Base-by-base conservation (phyloP, 257 asterid species). In the Fraxinus quadrangulata region DNA sequence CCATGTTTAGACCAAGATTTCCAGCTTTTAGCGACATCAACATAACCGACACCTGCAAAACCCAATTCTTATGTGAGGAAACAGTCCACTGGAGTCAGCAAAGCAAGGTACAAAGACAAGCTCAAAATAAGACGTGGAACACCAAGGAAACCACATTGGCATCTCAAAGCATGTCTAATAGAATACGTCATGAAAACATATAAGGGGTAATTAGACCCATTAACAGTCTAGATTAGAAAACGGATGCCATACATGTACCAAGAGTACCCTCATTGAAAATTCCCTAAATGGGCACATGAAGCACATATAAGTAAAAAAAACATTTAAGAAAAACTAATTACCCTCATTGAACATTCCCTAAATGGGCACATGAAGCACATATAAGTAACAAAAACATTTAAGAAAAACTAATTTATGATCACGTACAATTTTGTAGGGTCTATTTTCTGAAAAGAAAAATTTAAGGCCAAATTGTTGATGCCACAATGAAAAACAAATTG, bases 11-110 rank as follows among this genome's bases (percentile, higher is more conserved):
- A 34, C 99, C 99, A 63, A 96, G 92, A 85, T 93, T 96, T 74
- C 99, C 99, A 67, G 99, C 99, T 90, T 96, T 93, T 51, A 96
- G 89, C 42, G 99, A 96, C 98, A 96, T 96, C 81, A 96, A 74
- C 97, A 96, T 93, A 73, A 96, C 99, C 49, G 92, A 94, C 77
- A 96, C 99, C 99, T 96, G 86, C 82, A 85, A 81, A 76, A 85
- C 63, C 78, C 36, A 76, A 70, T 26, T 71, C 26, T 23, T 72
- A 67, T 16, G 51, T 10, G 61, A 56, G 68, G 23, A 73, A 71
- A 70, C 6, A 31, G 66, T 31, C 36, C 67, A 74, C 36, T 17
- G 42, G 70, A 49, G 65, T 37, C 49, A 13, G 31, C 24, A 42
- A 67, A 79, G 36, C 68, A 78, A 19, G 17, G 16, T 17, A 40